phyloP scores from a whole-genome alignment of 164 flowering plant species.

The Hamamelis virginiana region DNA sequence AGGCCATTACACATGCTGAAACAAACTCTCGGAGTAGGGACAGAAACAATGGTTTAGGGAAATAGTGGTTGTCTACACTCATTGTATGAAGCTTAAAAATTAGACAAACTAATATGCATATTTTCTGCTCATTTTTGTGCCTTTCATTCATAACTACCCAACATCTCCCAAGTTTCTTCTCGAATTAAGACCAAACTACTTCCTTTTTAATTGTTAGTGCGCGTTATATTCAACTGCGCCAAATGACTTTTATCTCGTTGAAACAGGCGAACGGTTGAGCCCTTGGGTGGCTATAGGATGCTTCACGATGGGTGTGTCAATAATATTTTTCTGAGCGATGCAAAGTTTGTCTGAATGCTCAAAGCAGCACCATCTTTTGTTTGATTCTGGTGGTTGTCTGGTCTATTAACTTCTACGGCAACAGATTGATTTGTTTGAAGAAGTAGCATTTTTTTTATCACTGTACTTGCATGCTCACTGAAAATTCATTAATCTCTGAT shows the following conservation, averaged over 20 bases:
- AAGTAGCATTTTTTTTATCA: not conserved
- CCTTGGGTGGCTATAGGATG: slow-evolving; percentile 86
- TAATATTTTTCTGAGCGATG: slow-evolving; percentile 44
- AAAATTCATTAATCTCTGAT: too few species aligned
- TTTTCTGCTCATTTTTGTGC: too few species aligned
- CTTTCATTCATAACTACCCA: too few species aligned
- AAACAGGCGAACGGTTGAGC: slow-evolving; percentile 78
- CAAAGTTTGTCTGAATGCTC: not conserved
- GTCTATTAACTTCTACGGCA: not conserved
- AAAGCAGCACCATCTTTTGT: not conserved
- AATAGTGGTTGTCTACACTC: too few species aligned
- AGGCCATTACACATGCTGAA: too few species aligned
- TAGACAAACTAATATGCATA: too few species aligned
- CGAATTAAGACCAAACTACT: not conserved
- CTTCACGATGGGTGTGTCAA: slow-evolving; percentile 77
- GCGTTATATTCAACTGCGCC: not conserved
- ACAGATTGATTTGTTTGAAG: not conserved
- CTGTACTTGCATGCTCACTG: too few species aligned
- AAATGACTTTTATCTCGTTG: slow-evolving; percentile 3
- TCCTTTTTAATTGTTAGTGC: not conserved
- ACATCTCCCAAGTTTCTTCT: slow-evolving; percentile 10
- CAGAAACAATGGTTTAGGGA: too few species aligned
- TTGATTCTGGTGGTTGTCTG: not conserved
- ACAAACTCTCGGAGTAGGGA: too few species aligned
- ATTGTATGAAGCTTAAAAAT: too few species aligned